Evolutionary conservation across 176 grass and related monocot genomes (phyloP), one percentile per base, ranked within the genome.

Genomic region (Lolium multiflorum): DNA sequence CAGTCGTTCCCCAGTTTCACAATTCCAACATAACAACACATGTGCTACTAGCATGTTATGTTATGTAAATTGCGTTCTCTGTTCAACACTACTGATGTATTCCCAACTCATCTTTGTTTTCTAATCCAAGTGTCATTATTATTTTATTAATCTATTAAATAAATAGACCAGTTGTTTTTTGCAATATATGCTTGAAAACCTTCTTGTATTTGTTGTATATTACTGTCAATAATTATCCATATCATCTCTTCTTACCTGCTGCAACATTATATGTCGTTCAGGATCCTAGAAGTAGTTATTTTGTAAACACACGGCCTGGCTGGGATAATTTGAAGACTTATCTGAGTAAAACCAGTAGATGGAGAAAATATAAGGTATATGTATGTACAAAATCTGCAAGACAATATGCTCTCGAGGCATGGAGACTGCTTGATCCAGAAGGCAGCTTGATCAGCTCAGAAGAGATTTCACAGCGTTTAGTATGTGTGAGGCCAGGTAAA

Each of bases 261-360:
- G 49, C 41, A 52, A 73, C 56, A 64, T 64, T 51, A 7, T 62
- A 59, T 60, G 13, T 26, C 77, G 11, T 68, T 44, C 77, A 92
- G 88, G 80, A 74, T 59, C 88, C 88, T 13, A 11, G 18, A 82
- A 90, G 85, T 78, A 93, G 88, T 82, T 86, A 87, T 80, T 86
- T 93, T 83, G 91, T 93, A 68, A 84, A 89, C 56, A 86, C 90
- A 74, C 78, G 91, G 69, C 91, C 88, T 75, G 91, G 88, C 67
- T 93, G 88, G 88, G 91, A 93, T 72, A 82, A 93, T 75, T 82
- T 93, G 77, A 90, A 89, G 76, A 93, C 78, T 78, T 90, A 90
- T 71, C 87, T 93, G 78, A 90, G 12, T 26, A 62, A 64, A 43
- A 85, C 85, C 4, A 86, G 90, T 62, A 88, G 88, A 37, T 85